These are phyloP conservation scores for Epipyxis sp. DNA, from an alignment of 108 stramenopile species.

Conservation along the genomic window DNA sequence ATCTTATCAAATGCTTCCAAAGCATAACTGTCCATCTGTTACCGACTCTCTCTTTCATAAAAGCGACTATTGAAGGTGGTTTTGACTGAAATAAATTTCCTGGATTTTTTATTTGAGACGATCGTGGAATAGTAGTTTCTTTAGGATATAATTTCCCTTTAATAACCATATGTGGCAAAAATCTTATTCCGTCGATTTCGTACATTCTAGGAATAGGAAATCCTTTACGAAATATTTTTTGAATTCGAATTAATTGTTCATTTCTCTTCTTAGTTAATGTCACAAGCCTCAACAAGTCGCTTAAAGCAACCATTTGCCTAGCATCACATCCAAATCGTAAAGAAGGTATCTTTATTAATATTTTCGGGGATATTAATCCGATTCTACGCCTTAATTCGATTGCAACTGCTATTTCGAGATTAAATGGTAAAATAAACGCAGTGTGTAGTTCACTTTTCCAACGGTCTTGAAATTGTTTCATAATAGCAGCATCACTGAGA, in stretches of 20 bases:
- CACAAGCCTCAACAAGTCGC: background rate
- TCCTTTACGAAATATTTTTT: conserved; percentile 11
- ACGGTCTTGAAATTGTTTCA: background rate
- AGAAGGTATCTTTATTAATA: background rate
- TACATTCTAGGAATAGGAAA: conserved; percentile 20
- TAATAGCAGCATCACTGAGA: background rate
- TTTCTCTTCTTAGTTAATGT: background rate
- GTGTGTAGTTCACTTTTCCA: conserved; percentile 5
- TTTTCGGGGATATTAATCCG: background rate
- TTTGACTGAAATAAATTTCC: too few species aligned
- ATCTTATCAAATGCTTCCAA: conserved; percentile 1
- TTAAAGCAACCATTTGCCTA: background rate
- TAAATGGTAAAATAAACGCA: background rate
- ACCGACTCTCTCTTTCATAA: conserved; percentile 8
- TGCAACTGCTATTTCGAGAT: background rate
- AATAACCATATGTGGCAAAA: background rate
- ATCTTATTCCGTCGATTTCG: background rate
- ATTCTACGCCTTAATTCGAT: background rate
- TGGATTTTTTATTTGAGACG: background rate
- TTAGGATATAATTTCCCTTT: background rate
- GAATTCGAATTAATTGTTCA: background rate
- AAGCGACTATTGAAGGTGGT: background rate
- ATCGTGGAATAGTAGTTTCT: background rate
- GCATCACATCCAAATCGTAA: background rate
- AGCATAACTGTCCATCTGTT: background rate